Base-by-base conservation (phyloP, 768 basidiomycete species). In the Tylopilus vinaceipallidus region DNA sequence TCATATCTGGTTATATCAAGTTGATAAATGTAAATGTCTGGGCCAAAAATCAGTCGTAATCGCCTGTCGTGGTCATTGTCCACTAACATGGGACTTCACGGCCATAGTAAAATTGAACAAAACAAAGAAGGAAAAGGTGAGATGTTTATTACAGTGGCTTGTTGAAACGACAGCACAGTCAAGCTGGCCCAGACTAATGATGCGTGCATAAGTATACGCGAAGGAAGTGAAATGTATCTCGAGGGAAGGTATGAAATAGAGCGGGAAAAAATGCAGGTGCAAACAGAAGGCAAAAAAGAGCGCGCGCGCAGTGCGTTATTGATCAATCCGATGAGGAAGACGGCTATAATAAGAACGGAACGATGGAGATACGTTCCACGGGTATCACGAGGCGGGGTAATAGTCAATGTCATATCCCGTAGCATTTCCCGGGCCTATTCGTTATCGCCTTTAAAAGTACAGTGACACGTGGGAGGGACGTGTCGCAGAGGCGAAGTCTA, bases 351-450 rank as follows among this genome's bases (percentile, higher is more conserved):
- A 49, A 58, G 35, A 47, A 50, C 30, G 50, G 27, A 50, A 47
- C 47, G 39, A 53, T 42, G 47, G 34, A 44, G 32, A 46, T 36
- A 39, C 22, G 40, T 55, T 41, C 23, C 36, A 51, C 44, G 43
- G 65, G 65, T 66, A 69, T 66, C 67, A 45, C 53, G 13, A 43
- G 33, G 49, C 32, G 37, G 55, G 51, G 66, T 64, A 61, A 65
- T 30, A 23, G 47, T 64, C 43, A n/a, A 50, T 24, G 33, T 58
- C 24, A 38, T n/a, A n/a, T n/a, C n/a, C n/a, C n/a, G n/a, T n/a
- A n/a, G n/a, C n/a, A n/a, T n/a, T n/a, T n/a, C n/a, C n/a, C n/a
- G n/a, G n/a, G n/a, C n/a, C n/a, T n/a, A n/a, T n/a, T n/a, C n/a
- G n/a, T n/a, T n/a, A n/a, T n/a, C n/a, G n/a, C n/a, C n/a, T n/a